phyloP scores from a whole-genome alignment of 345 rosid species.

The Toxicodendron radicans region DNA sequence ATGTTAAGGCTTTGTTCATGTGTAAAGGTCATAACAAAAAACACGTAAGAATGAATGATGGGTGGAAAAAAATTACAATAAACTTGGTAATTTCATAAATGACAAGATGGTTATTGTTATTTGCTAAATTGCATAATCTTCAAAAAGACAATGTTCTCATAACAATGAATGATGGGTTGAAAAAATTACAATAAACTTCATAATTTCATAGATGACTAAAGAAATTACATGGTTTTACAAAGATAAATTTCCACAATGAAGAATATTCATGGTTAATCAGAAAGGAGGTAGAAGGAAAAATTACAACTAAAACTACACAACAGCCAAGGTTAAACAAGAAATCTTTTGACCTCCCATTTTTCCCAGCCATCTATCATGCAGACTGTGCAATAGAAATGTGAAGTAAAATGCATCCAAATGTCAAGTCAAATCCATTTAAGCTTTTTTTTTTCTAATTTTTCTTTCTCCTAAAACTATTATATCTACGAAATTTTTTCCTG shows the following conservation, averaged over 20 bases:
- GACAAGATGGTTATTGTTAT: background rate
- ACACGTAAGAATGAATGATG: background rate
- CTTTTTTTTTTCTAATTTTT: slow-evolving; percentile 13
- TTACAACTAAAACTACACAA: slow-evolving; percentile 17
- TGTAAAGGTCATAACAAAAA: too few relatives aligned
- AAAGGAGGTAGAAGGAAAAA: slow-evolving; percentile 9
- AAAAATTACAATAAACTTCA: slow-evolving; percentile 3
- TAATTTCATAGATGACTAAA: slow-evolving; percentile 6
- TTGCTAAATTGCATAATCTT: too few relatives aligned
- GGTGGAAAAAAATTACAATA: background rate
- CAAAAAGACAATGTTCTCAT: background rate
- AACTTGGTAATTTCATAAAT: background rate
- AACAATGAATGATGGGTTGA: background rate
- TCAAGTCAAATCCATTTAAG: slow-evolving; percentile 10
- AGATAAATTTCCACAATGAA: slow-evolving; percentile 10
- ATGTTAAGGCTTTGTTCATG: too few relatives aligned
- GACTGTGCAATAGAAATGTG: slow-evolving; percentile 7
- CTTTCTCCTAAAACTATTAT: slow-evolving; percentile 14
- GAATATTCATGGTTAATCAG: background rate
- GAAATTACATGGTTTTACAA: slow-evolving; percentile 12
- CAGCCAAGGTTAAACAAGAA: slow-evolving; percentile 3
- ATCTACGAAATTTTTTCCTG: slow-evolving; percentile 14
- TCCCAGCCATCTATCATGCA: slow-evolving; percentile 5
- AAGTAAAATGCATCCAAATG: slow-evolving; percentile 16
- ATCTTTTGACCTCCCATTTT: slow-evolving; percentile 16